These are phyloP conservation scores for Ustilago lituana DNA, from an alignment of 1,284 basidiomycete species.

Conservation along the genomic window DNA sequence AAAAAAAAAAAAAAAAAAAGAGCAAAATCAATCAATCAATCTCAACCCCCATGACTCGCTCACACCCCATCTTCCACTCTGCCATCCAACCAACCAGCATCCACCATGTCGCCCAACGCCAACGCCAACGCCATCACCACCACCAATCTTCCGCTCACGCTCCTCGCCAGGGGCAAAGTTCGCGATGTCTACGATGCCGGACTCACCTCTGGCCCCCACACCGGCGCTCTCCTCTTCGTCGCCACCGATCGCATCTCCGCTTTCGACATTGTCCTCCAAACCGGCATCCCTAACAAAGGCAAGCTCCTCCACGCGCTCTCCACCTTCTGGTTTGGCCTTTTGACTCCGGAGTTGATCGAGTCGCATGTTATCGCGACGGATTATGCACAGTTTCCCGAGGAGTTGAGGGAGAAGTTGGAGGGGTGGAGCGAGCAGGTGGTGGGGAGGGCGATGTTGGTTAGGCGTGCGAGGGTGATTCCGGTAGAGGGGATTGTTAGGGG, in stretches of 20 bases:
- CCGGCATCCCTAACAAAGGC: conserved; percentile 91
- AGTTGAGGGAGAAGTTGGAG: conserved; percentile 47
- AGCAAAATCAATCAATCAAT: too few species aligned
- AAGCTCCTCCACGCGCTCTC: conserved; percentile 88
- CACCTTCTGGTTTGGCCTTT: conserved; percentile 92
- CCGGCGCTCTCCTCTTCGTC: conserved; percentile 77
- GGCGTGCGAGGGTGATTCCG: conserved; percentile 86
- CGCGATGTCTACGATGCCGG: conserved; percentile 66
- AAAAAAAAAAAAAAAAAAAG: conserved; percentile 1
- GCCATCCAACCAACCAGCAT: neutral
- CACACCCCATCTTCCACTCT: neutral
- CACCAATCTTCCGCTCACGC: conserved; percentile 61
- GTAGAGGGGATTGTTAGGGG: conserved; percentile 98
- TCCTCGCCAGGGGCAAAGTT: conserved; percentile 65
- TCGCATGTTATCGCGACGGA: conserved; percentile 63
- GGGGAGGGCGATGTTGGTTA: conserved; percentile 89
- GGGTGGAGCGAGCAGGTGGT: conserved; percentile 72
- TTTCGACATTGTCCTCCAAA: conserved; percentile 80
- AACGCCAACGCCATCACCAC: conserved; percentile 43
- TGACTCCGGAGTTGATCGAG: conserved; percentile 59
- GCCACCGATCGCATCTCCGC: conserved; percentile 96
- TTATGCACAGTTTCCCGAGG: conserved; percentile 50
- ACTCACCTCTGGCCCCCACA: conserved; percentile 40
- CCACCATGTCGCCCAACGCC: conserved; percentile 20
- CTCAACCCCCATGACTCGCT: conserved; percentile 30